These are phyloP conservation scores for Aspergillus thermomutatus DNA, from an alignment of 2,329 filamentous ascomycete genomes.

Conservation along the genomic window DNA sequence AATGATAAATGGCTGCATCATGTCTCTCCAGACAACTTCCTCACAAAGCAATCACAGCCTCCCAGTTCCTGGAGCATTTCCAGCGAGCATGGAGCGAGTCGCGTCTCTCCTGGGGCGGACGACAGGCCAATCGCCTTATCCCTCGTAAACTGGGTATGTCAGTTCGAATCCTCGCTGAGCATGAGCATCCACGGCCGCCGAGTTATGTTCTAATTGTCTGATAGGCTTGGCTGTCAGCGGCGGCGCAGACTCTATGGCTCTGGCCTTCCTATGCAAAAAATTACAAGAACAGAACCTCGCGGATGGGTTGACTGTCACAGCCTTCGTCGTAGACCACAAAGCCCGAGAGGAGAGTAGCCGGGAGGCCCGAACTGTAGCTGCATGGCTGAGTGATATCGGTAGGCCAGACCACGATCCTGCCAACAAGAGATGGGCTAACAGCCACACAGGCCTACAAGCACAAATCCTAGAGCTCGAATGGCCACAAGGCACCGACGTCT, in stretches of 20 bases:
- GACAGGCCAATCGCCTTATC: slow-evolving; percentile 8
- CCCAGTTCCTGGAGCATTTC: slow-evolving; percentile 29
- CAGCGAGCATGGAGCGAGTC: slow-evolving; percentile 27
- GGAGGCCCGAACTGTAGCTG: slow-evolving; percentile 53
- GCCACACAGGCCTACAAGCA: slow-evolving; percentile 29
- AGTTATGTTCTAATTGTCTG: not conserved
- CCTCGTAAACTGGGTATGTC: slow-evolving; percentile 28
- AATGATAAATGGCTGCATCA: slow-evolving; percentile 13
- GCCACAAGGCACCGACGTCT: slow-evolving; percentile 31
- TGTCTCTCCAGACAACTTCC: slow-evolving; percentile 5
- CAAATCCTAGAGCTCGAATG: slow-evolving; percentile 51
- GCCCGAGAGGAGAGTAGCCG: slow-evolving; percentile 52
- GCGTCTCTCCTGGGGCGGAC: slow-evolving; percentile 9
- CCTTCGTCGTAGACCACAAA: slow-evolving; percentile 61
- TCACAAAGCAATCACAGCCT: slow-evolving; percentile 19
- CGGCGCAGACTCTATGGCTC: slow-evolving; percentile 95
- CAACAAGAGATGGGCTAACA: not conserved
- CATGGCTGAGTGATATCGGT: slow-evolving; percentile 46
- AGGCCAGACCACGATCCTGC: slow-evolving; percentile 9
- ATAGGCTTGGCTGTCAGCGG: slow-evolving; percentile 80
- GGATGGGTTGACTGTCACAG: slow-evolving; percentile 40
- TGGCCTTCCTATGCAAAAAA: slow-evolving; percentile 69
- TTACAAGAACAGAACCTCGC: slow-evolving; percentile 18
- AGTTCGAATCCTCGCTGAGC: not conserved
- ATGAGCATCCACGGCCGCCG: not conserved